Base-by-base conservation (phyloP, 1,139 yeast genomes). In the Candida mesenterica region DNA sequence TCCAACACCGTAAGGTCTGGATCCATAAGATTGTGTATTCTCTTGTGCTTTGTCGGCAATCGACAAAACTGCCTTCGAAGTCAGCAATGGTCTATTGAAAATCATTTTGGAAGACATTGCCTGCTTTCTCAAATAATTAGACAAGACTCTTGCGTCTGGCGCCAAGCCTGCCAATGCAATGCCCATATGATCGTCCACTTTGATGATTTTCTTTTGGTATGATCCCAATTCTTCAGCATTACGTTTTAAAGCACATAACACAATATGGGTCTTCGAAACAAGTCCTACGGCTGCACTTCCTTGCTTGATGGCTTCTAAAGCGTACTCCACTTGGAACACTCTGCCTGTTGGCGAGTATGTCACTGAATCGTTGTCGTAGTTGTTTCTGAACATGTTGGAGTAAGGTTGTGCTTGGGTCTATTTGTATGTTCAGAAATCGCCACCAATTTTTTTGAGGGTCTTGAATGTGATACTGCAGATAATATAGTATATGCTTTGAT, bases 311-410 rank as follows among this genome's bases (percentile, higher is more conserved):
- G 98, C 97, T 57, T 92, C 98, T 42, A 90, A 70, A 3, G 98
- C 98, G 55, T 92, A 92, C 60, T 92, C 99, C 24, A 82, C 82
- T 65, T 92, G 98, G 68, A 92, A 92, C 43, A 92, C 77, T 53
- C 97, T 77, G 15, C 98, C 98, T 2, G 97, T 92, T 37, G 98
- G 97, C 27, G 97, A 89, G 65, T 87, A 92, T 17, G 98, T 92
- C 43, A 92, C 96, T 28, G 97, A 82, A 61, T 92, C 98, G 75
- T 95, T 94, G 61, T 92, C 98, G 75, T 92, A 92, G 55, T 95
- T 92, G 67, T 92, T 92, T 74, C 98, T 86, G 61, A 92, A 92
- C 98, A 67, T 68, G 45, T 36, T 42, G 36, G 38, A 23, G 38
- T 19, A 15, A 22, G 12, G 13, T 17, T 13, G 13, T n/a, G n/a